Evolutionary conservation across 495 filamentous ascomycete species (phyloP).

Genomic region (Hyaloscypha variabilis): DNA sequence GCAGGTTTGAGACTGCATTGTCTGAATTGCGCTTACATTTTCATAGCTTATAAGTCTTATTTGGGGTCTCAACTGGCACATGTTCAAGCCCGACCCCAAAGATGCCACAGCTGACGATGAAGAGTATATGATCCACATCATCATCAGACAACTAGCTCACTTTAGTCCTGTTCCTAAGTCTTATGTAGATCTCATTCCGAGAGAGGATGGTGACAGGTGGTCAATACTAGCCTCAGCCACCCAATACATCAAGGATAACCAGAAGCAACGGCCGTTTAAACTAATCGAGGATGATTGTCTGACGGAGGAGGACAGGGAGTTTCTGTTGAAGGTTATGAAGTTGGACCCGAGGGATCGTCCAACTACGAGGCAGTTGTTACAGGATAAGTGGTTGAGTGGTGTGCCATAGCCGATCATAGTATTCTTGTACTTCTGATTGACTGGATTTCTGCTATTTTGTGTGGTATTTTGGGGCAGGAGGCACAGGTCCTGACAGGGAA

Average conservation of each 20-base stretch:
- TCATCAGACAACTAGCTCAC: slow-evolving; percentile 21
- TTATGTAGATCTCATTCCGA: slow-evolving; percentile 24
- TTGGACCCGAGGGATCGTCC: slow-evolving; percentile 39
- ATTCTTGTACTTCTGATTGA: slow-evolving; percentile 14
- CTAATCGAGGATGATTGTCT: slow-evolving; percentile 22
- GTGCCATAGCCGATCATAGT: slow-evolving; percentile 15
- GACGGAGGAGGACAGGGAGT: slow-evolving; percentile 32
- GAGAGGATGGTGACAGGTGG: slow-evolving; percentile 27
- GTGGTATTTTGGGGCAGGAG: slow-evolving; percentile 3
- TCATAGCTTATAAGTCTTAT: slow-evolving; percentile 36
- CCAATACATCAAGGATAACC: slow-evolving; percentile 26
- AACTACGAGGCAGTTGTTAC: slow-evolving; percentile 33
- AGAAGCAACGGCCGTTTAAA: slow-evolving; percentile 20
- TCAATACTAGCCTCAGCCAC: slow-evolving; percentile 20
- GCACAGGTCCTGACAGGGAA: slow-evolving; percentile 3
- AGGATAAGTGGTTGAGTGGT: slow-evolving; percentile 28
- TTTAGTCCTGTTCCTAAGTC: slow-evolving; percentile 24
- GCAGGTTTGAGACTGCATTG: slow-evolving; percentile 27
- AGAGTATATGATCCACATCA: slow-evolving; percentile 20
- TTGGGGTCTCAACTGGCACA: slow-evolving; percentile 26
- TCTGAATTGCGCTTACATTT: slow-evolving; percentile 40
- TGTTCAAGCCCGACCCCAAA: slow-evolving; percentile 27
- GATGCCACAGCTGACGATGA: slow-evolving; percentile 24
- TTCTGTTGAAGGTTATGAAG: slow-evolving; percentile 39
- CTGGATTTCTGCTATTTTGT: slow-evolving; percentile 16